Base-by-base conservation (phyloP, 768 basidiomycete genomes). In the Cantharellus anzutake region DNA sequence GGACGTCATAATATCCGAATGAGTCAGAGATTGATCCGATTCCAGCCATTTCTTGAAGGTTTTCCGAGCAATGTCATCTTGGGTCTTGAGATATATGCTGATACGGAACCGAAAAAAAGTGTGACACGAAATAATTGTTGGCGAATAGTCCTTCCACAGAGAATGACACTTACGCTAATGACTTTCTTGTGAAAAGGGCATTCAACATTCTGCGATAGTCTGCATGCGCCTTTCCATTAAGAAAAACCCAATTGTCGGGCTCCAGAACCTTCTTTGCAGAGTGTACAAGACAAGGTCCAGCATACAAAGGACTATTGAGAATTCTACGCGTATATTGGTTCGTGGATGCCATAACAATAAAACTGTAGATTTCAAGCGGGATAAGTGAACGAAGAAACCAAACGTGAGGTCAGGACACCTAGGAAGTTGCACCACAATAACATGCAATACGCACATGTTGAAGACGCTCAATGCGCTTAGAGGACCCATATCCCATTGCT, bases 321-420 rank as follows among this genome's bases (percentile, higher is more conserved):
- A 98, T 93, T 72, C 94, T 97, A 67, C 94, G 85, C 5, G 93
- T 75, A 71, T 81, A 90, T 64, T 94, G 84, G 66, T 91, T 98
- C 2, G 87, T 83, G 4, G 94, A 88, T 34, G 92, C 91, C 81
- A 98, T 93, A 67, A 99, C 96, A 68, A 99, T 98, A 71, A 97
- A 98, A 66, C 96, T 99, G 59, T 1, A n/a, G 34, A 2, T 38
- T 11, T 5, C 44, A 38, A 7, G 37, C 3, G n/a, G 34, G 5
- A 4, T 55, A n/a, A 60, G n/a, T 34, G 7, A 41, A 3, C 16
- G 56, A 14, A n/a, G 39, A 59, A 51, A 29, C 20, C 20, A 29
- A 29, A 29, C 20, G 4, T 29, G 20, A 29, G 20, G 20, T 29
- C 20, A 29, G 20, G 20, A 29, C 20, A 29, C 20, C 20, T 29